Evolutionary conservation across 1,284 basidiomycete species (phyloP), one percentile per base, ranked within the genome.

Genomic region (Mycosarcoma maydis): DNA sequence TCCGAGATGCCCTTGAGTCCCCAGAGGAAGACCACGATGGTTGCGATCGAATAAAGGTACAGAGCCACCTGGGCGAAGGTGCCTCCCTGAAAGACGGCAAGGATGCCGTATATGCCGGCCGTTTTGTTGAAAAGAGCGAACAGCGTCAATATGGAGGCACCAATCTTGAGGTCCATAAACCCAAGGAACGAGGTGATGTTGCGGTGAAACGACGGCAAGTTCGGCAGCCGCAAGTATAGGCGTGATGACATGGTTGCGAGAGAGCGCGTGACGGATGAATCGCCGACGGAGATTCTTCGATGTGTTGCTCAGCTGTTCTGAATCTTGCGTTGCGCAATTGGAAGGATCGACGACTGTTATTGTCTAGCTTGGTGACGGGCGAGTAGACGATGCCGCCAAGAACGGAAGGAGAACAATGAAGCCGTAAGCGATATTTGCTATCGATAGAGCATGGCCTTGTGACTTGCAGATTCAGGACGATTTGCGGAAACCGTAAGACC

Each of bases 51-150:
- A 85, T 99, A 99, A 33, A 94, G 85, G 83, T 98, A 98, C 29
- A 82, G 64, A 6, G 72, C 74, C 58, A 97, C 86, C 83, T 99
- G 95, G 0, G 91, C 88, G 72, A 94, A 90, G 8, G 92, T 90
- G 20, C 92, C 93, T 33, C 92, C 92, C 2, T 89, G 90, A 71
- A 95, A 85, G 66, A 95, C 87, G 14, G 94, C 93, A 47, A 98
- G 89, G 68, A 99, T 88, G 49, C 95, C 95, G 82, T 97, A 99
- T 16, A 98, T 87, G 54, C 95, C 95, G 14, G 95, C 95, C 49
- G 94, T 94, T 84, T 99, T 99, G 87, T 99, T 98, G 74, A 99
- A 87, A 48, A 96, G 85, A 2, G 77, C 78, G 39, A 81, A 81
- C 1, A 81, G 62, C 2, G 78, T 78, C 24, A 81, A 45, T 41